phyloP scores from a whole-genome alignment of 306 rosid species.

The Prunus fruticosa region DNA sequence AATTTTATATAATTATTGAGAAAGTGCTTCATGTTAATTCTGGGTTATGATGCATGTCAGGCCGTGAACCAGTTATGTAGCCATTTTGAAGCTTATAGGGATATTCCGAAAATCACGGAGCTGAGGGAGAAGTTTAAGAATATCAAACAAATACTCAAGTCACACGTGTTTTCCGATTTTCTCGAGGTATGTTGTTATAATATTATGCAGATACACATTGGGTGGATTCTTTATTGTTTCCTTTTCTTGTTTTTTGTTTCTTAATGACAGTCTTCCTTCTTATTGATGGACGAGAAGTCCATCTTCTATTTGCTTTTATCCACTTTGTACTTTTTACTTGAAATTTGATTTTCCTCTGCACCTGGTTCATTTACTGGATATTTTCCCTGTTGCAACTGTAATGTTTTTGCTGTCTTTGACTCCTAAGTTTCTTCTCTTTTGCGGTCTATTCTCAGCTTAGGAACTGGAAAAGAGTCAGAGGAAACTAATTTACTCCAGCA shows the following conservation, averaged over 20 bases:
- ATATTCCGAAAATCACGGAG: conserved; percentile 93
- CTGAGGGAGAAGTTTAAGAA: conserved; percentile 97
- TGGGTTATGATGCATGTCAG: conserved; percentile 50
- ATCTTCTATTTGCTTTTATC: neutral
- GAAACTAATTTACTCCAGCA: conserved; percentile 86
- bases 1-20: neutral
- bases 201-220: neutral
- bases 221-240: neutral
- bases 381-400: neutral
- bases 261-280: neutral
- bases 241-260: neutral
- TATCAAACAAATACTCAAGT: conserved; percentile 95
- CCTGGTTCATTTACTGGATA: neutral
- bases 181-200: conserved; percentile 58
- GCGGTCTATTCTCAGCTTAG: conserved; percentile 76
- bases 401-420: neutral
- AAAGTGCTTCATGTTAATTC: conserved; percentile 13
- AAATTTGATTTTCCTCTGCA: conserved; percentile 4
- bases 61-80: conserved; percentile 97
- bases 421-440: conserved; percentile 27
- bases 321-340: neutral
- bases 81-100: conserved; percentile 98
- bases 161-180: conserved; percentile 98
- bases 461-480: conserved; percentile 98
- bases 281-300: neutral